These are phyloP conservation scores for Trichosporon sp. DNA, from an alignment of 1,284 basidiomycete genomes.

Conservation along the genomic window DNA sequence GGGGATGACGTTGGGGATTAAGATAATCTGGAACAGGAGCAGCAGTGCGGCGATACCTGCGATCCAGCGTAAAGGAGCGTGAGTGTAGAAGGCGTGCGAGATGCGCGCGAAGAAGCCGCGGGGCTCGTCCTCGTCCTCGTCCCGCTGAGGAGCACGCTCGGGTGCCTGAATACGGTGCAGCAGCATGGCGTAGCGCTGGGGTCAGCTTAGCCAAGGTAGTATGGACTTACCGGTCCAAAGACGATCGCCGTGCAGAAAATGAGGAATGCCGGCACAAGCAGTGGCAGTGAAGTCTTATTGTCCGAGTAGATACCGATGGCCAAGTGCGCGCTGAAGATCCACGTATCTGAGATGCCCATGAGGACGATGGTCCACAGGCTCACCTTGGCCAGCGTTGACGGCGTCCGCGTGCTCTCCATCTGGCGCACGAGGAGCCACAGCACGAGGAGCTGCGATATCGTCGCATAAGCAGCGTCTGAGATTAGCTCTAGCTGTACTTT, in stretches of 20 bases:
- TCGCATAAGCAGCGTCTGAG: slow-evolving; percentile 64
- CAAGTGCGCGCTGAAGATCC: slow-evolving; percentile 80
- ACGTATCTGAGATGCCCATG: slow-evolving; percentile 74
- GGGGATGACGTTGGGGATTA: slow-evolving; percentile 70
- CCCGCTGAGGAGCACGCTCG: slow-evolving; percentile 60
- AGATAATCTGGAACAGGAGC: slow-evolving; percentile 69
- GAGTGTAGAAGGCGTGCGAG: slow-evolving; percentile 5
- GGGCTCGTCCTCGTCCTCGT: slow-evolving; percentile 17
- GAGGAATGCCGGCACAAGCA: slow-evolving; percentile 78
- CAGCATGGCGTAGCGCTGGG: slow-evolving; percentile 76
- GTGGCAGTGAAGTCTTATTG: slow-evolving; percentile 72
- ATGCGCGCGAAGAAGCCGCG: not conserved
- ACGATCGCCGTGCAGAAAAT: slow-evolving; percentile 57
- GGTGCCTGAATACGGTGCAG: slow-evolving; percentile 80
- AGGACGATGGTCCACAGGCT: slow-evolving; percentile 78
- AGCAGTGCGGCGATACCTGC: slow-evolving; percentile 28
- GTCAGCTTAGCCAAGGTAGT: too few relatives aligned
- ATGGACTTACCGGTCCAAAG: slow-evolving; percentile 52
- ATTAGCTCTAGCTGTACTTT: slow-evolving; percentile 11
- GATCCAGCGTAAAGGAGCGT: slow-evolving; percentile 23
- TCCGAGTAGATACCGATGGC: slow-evolving; percentile 80
- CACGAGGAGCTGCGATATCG: slow-evolving; percentile 68
- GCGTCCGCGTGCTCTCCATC: slow-evolving; percentile 72
- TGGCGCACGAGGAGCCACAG: slow-evolving; percentile 72
- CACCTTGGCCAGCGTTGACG: slow-evolving; percentile 72